Evolutionary conservation across 2,329 filamentous ascomycete genomes (phyloP).

Genomic region (Fusarium dlaminii): DNA sequence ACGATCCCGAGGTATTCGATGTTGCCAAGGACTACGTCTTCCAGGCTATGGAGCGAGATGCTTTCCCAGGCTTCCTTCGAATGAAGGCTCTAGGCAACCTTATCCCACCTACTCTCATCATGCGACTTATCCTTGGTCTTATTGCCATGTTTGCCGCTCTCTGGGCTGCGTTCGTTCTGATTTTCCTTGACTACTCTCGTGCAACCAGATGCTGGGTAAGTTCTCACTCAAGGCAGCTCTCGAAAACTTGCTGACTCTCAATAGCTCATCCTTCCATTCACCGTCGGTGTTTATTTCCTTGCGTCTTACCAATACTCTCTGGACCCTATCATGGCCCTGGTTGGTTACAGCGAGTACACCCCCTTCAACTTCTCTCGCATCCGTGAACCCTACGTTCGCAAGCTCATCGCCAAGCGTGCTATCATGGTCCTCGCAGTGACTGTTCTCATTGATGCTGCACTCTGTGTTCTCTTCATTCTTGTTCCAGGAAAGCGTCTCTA

Average conservation of each 20-base stretch:
- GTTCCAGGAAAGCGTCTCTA: constrained; percentile 88
- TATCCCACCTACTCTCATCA: constrained; percentile 87
- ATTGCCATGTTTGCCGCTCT: constrained; percentile 87
- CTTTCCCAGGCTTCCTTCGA: constrained; percentile 95
- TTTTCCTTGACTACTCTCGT: constrained; percentile 84
- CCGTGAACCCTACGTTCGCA: constrained; percentile 89
- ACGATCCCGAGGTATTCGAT: constrained; percentile 97
- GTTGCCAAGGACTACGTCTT: constrained; percentile 99
- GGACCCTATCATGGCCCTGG: constrained; percentile 87
- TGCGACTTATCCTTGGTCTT: constrained; percentile 85
- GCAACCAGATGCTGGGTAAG: constrained; percentile 85
- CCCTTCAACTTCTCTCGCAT: constrained; percentile 91
- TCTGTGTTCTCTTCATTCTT: constrained; percentile 91
- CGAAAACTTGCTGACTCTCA: constrained; percentile 12
- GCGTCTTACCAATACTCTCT: constrained; percentile 95
- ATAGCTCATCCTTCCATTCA: constrained; percentile 84
- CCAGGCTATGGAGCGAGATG: constrained; percentile 98
- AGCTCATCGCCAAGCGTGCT: constrained; percentile 83
- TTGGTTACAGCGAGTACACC: constrained; percentile 96
- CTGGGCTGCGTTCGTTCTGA: constrained; percentile 93
- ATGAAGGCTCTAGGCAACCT: constrained; percentile 96
- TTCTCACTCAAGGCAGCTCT: constrained; percentile 24
- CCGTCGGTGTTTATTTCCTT: constrained; percentile 87
- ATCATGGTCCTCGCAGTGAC: constrained; percentile 83
- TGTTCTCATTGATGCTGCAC: constrained; percentile 77